Evolutionary conservation across 2,329 filamentous ascomycete genomes (phyloP).

Genomic region (Dactylellina drechsleri): DNA sequence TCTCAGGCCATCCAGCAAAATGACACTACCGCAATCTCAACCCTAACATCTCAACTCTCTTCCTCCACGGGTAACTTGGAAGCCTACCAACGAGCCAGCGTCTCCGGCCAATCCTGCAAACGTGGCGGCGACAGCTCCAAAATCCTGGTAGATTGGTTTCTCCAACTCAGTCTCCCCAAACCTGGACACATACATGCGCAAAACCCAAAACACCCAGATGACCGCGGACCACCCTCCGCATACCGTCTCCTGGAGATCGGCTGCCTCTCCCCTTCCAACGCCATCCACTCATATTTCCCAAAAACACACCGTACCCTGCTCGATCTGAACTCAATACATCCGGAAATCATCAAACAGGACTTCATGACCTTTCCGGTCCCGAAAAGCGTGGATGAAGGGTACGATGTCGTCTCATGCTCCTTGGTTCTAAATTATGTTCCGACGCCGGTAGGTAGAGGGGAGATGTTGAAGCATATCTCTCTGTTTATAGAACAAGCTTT

Average conservation of each 20-base stretch:
- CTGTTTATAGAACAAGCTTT: conserved; percentile 36
- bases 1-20: conserved; percentile 69
- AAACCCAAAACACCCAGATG: background rate
- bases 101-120: conserved; percentile 74
- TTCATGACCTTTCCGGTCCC: conserved; percentile 91
- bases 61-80: conserved; percentile 70
- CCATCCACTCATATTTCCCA: conserved; percentile 74
- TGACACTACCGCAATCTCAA: conserved; percentile 65
- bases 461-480: conserved; percentile 83
- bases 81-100: conserved; percentile 73
- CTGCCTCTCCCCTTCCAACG: conserved; percentile 83
- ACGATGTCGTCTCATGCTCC: conserved; percentile 91
- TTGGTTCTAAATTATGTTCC: conserved; percentile 95
- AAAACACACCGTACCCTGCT: conserved; percentile 74
- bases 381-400: conserved; percentile 69
- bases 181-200: background rate
- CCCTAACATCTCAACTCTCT: conserved; percentile 68
- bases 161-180: conserved; percentile 55
- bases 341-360: conserved; percentile 85
- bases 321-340: conserved; percentile 86
- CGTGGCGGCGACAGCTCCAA: conserved; percentile 75
- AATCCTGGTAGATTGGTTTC: conserved; percentile 73
- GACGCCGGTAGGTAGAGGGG: conserved; percentile 76
- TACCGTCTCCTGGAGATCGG: conserved; percentile 86
- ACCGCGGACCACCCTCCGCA: conserved; percentile 55